These are phyloP conservation scores for Patellaria atrata DNA, from an alignment of 495 filamentous ascomycete genomes.

Conservation along the genomic window DNA sequence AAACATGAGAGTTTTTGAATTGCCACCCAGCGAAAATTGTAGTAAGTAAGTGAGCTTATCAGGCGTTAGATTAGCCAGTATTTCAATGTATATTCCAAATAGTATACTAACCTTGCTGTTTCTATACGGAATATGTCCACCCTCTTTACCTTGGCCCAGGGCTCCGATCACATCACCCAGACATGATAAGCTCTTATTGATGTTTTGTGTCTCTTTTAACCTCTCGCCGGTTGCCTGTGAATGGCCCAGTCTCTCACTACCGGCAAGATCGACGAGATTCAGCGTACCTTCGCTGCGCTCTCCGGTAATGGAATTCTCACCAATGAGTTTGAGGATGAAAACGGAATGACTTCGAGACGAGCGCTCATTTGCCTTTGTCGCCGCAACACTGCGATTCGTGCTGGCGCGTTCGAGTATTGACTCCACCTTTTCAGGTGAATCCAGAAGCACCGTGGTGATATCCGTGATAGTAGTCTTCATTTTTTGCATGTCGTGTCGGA, in stretches of 20 bases:
- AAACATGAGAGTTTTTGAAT: constrained; percentile 97
- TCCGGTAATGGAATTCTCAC: constrained; percentile 64
- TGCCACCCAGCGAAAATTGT: constrained; percentile 88
- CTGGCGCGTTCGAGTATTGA: constrained; percentile 62
- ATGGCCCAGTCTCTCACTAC: constrained; percentile 80
- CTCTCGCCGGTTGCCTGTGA: constrained; percentile 70
- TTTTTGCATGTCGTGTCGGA: constrained; percentile 67
- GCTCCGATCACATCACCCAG: constrained; percentile 91
- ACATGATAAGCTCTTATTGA: constrained; percentile 86
- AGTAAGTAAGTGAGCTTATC: constrained; percentile 79
- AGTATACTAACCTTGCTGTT: constrained; percentile 66
- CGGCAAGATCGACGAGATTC: constrained; percentile 91
- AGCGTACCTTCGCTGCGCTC: constrained; percentile 84
- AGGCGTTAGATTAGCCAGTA: not conserved
- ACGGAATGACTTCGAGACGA: constrained; percentile 91
- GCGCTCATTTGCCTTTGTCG: constrained; percentile 90
- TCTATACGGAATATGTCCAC: constrained; percentile 79
- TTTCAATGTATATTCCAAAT: not conserved
- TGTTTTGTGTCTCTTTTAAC: constrained; percentile 89
- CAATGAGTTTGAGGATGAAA: constrained; percentile 82
- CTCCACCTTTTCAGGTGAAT: constrained; percentile 64
- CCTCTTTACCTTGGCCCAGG: constrained; percentile 72
- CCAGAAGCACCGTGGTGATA: constrained; percentile 62
- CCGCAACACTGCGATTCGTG: constrained; percentile 78
- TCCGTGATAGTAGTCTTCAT: constrained; percentile 78